These are phyloP conservation scores for Xylaria castorea DNA, from an alignment of 495 filamentous ascomycete species.

Conservation along the genomic window DNA sequence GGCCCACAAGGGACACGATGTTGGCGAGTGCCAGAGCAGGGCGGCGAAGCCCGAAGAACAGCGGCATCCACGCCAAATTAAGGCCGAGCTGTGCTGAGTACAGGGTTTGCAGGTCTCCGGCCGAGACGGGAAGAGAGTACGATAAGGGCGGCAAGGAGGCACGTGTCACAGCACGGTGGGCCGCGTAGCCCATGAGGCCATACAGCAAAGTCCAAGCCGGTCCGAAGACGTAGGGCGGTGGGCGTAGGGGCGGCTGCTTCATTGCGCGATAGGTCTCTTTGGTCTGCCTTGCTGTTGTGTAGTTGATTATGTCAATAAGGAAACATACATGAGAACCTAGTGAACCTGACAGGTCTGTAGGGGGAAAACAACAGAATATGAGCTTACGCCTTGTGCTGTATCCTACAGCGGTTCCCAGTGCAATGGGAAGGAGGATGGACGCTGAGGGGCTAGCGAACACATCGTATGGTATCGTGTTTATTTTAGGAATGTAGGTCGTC, in stretches of 20 bases:
- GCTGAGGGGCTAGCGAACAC: conserved; percentile 70
- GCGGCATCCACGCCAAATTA: conserved; percentile 91
- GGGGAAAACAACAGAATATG: background rate
- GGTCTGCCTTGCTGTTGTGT: conserved; percentile 58
- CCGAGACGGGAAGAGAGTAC: conserved; percentile 35
- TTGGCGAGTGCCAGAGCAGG: conserved; percentile 78
- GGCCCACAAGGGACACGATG: conserved; percentile 72
- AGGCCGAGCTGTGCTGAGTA: conserved; percentile 85
- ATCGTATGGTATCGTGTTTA: conserved; percentile 64
- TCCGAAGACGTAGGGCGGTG: conserved; percentile 80
- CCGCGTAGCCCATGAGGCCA: conserved; percentile 85
- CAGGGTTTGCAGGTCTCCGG: conserved; percentile 57
- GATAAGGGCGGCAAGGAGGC: conserved; percentile 57
- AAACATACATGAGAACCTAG: background rate
- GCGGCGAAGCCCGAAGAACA: conserved; percentile 79
- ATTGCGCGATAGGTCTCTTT: conserved; percentile 69
- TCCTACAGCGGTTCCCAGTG: conserved; percentile 68
- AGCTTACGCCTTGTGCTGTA: conserved; percentile 63
- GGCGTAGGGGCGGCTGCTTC: conserved; percentile 79
- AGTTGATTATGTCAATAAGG: conserved; percentile 7
- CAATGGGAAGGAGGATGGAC: conserved; percentile 72
- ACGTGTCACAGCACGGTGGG: conserved; percentile 67
- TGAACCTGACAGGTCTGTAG: background rate
- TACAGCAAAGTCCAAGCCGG: conserved; percentile 89
- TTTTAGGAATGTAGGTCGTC: conserved; percentile 68